A percentile compares a stretch with the other conserved stretches of the same genome.
phyloP scores from a whole-genome alignment of 78 protist genomes.

The Pigoraptor vietnamica region DNA sequence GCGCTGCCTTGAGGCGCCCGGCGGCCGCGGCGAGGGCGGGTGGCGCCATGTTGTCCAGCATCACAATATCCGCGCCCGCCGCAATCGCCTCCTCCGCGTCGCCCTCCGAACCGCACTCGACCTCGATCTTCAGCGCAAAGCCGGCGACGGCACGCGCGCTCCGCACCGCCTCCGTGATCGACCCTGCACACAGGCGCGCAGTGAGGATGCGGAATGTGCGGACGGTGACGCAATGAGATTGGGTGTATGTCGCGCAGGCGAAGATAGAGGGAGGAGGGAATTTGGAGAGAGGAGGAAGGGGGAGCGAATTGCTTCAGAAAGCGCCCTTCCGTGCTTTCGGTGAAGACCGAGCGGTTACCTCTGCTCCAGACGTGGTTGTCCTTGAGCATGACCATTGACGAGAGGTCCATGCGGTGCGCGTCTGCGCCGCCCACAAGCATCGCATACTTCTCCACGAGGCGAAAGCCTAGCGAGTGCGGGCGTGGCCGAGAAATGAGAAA shows the following conservation, averaged over 20 bases:
- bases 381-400: slow-evolving; percentile 80
- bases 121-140: slow-evolving; percentile 85
- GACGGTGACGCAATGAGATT: neutral
- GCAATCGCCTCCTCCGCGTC: slow-evolving; percentile 73
- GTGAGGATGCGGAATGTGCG: neutral
- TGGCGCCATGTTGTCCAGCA: slow-evolving; percentile 85
- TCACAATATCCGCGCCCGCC: slow-evolving; percentile 88
- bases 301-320: too few species aligned
- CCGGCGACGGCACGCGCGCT: slow-evolving; percentile 72
- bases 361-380: slow-evolving; percentile 88
- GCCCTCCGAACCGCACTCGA: slow-evolving; percentile 59
- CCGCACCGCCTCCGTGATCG: slow-evolving; percentile 70
- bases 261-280: too few species aligned
- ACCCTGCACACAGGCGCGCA: neutral
- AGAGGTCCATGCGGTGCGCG: slow-evolving; percentile 86
- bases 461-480: slow-evolving; percentile 32
- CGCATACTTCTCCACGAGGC: slow-evolving; percentile 84
- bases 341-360: too few species aligned
- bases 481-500: neutral
- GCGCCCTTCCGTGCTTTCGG: too few species aligned
- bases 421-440: slow-evolving; percentile 86
- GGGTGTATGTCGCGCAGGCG: too few species aligned
- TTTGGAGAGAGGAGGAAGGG: too few species aligned
- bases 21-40: slow-evolving; percentile 4
- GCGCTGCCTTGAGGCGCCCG: slow-evolving; percentile 21